Base-by-base conservation (phyloP, 257 asterid species). In the Salvia miltiorrhiza region DNA sequence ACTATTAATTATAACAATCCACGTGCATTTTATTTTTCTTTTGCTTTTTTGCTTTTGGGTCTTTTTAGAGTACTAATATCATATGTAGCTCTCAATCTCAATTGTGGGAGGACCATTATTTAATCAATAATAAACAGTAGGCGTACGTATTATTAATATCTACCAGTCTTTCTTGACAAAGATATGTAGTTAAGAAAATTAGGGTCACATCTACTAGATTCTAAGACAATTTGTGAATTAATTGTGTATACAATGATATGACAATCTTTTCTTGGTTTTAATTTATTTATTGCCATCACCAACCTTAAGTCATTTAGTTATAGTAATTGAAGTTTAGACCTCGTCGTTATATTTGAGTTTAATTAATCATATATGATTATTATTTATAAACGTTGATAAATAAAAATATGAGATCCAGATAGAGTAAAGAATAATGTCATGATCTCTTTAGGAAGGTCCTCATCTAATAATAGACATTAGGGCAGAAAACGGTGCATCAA, bases 151-250 rank as follows among this genome's bases (percentile, higher is more conserved):
- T n/a, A n/a, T n/a, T n/a, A n/a, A n/a, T n/a, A n/a, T n/a, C n/a
- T n/a, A n/a, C n/a, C n/a, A n/a, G n/a, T n/a, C n/a, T n/a, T n/a
- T n/a, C n/a, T n/a, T n/a, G n/a, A n/a, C n/a, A n/a, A n/a, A n/a
- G n/a, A n/a, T n/a, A 28, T 59, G 39, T 69, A 39, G 9, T 11
- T 26, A 55, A 12, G 20, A 28, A 44, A 65, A 53, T 45, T 63
- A 44, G 54, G 30, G 76, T 74, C 79, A 77, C 77, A 69, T 82
- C 79, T 65, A 23, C 9, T 17, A 43, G 71, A 77, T 79, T 64
- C 73, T 47, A 19, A 21, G 8, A 37, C 37, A 50, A 21, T 23
- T 12, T 43, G 53, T 68, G 17, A 69, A 63, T 40, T 16, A 40
- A 53, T 24, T 41, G 17, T 21, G 1, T 32, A 16, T 60, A 32